Base-by-base conservation (phyloP, 345 rosid species). In the Eucalyptus melliodora region DNA sequence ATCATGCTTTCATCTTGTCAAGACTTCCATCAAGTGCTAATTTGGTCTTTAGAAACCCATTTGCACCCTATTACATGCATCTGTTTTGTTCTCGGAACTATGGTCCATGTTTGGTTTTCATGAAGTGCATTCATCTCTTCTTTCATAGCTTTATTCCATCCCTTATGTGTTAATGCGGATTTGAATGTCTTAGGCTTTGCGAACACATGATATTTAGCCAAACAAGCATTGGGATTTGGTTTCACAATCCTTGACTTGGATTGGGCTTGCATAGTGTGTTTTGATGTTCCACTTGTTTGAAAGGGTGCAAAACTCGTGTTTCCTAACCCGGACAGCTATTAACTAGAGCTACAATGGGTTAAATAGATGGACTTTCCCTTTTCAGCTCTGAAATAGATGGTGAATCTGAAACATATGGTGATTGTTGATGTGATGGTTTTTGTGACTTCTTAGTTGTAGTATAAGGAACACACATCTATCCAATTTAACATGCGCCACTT, bases 261-360 rank as follows among this genome's bases (percentile, higher is more conserved):
- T 2, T 16, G 72, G 9, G 72, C 31, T 27, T 30, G 19, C 72
- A 30, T 65, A 15, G 21, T 59, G 4, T 26, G 65, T 59, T 56
- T 59, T 26, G 65, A 59, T 59, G 65, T 59, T 59, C 65, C 65
- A 59, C 13, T 59, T 59, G 65, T 26, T 59, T 59, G 65, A 26
- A 0, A 59, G 15, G 65, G 65, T 59, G 65, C n/a, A 59, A 59
- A 59, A 59, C 65, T 59, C 1, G 14, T 59, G 7, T 59, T 59
- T 59, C 7, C 2, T 11, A 0, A 59, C 65, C 7, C 2, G 3
- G 15, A 27, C 4, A 59, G 0, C n/a, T 59, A 27, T 26, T 27
- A 26, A 59, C n/a, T 26, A 26, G n/a, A 59, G 65, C 65, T 59
- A 11, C 3, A 59, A 0, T 59, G n/a, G 65, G 65, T 59, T 59